Base-by-base conservation (phyloP, 257 asterid species). In the Fraxinus pennsylvanica region DNA sequence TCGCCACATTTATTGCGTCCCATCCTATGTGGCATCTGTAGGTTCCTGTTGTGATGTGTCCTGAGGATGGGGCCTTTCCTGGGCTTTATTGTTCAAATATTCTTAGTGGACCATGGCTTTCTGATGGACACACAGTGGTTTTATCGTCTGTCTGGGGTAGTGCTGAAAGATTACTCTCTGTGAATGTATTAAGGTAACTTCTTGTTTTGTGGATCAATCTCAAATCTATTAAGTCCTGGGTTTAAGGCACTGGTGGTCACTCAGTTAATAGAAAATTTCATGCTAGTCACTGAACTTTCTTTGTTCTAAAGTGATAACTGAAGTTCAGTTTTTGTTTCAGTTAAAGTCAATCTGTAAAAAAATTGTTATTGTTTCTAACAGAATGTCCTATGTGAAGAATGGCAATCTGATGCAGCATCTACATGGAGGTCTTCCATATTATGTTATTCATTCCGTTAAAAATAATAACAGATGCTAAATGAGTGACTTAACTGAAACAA, bases 91-190 rank as follows among this genome's bases (percentile, higher is more conserved):
- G 81, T 78, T 80, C 83, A 8, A 88, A 82, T 66, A 41, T 90
- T 77, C 90, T 89, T 41, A 69, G 81, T 39, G 80, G 87, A 22
- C 93, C 99, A 33, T 96, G 98, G 98, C 97, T 93, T 75, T 93
- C 98, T 33, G 97, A 96, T 87, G 98, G 97, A 74, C 81, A 63
- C 71, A 91, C 96, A 21, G 69, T 96, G 82, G 85, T 93, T 82
- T 79, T 93, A 78, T 86, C 97, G 30, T 90, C 98, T 63, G 27
- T 81, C n/a, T 93, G 99, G 99, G 91, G 96, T 32, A 92, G 97
- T 85, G 70, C 87, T 75, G 88, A 84, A 85, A 77, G 90, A 43
- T 83, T 96, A 74, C 83, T 96, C 81, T 84, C 91, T 39, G 89
- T 96, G 75, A 76, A 93, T 77, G 75, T 88, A 77, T 82, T 85